Percentiles rank a stretch among this genome's conserved stretches.
Evolutionary conservation across 2,329 filamentous ascomycete genomes (phyloP).

Genomic region (Aspergillus oerlinghausenensis): DNA sequence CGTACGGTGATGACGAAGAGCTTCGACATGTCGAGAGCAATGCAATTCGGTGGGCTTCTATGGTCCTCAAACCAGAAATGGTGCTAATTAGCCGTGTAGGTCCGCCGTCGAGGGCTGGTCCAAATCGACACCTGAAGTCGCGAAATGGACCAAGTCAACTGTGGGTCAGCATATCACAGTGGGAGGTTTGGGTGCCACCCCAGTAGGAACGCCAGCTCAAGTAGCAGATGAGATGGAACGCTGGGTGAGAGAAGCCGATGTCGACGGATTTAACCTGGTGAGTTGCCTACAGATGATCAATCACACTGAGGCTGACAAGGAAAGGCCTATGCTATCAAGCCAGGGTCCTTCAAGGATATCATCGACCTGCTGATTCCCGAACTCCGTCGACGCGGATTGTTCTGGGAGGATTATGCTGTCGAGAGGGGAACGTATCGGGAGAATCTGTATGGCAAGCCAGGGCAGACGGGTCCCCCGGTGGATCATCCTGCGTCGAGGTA

Average conservation of each 20-base stretch:
- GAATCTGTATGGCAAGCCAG: conserved; percentile 32
- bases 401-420: conserved; percentile 37
- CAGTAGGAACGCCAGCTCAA: conserved; percentile 60
- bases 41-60: conserved; percentile 46
- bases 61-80: not conserved
- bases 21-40: conserved; percentile 58
- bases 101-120: conserved; percentile 49
- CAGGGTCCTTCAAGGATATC: conserved; percentile 64
- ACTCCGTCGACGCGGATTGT: conserved; percentile 51
- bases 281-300: conserved; percentile 17
- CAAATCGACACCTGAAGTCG: conserved; percentile 53
- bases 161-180: conserved; percentile 64
- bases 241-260: conserved; percentile 64
- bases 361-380: conserved; percentile 63
- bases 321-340: conserved; percentile 61
- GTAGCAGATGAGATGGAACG: conserved; percentile 64
- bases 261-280: conserved; percentile 72
- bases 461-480: conserved; percentile 28
- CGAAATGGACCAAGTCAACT: conserved; percentile 69
- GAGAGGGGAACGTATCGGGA: conserved; percentile 37
- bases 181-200: conserved; percentile 61
- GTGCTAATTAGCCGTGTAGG: conserved; percentile 21
- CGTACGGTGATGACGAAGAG: conserved; percentile 61
- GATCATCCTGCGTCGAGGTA: conserved; percentile 37
- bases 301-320: conserved; percentile 14